Evolutionary conservation across 305 asterid genomes (phyloP), one percentile per base, ranked within the genome.

Genomic region (Rubia peregrina): DNA sequence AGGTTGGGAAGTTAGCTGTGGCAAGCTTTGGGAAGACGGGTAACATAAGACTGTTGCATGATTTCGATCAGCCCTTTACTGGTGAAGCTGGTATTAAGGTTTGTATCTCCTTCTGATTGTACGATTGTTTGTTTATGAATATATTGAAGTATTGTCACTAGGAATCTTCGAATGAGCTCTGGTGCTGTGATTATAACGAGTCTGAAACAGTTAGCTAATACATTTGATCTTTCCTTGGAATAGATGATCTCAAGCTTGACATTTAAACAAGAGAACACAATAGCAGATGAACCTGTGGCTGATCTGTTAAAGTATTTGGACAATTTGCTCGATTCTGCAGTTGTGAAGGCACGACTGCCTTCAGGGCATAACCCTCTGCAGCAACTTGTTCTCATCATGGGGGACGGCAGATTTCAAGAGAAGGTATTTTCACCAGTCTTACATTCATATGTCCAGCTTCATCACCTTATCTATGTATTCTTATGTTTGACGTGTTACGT

Each of bases 11-110:
- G 48, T 75, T 91, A 71, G 96, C 97, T 51, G 98, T 94, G 16
- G 86, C 95, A 49, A 91, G 99, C 85, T 95, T 89, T 49, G 99
- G 99, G 78, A 81, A 88, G 86, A 90, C 89, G 88, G 98, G 99
- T 38, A 95, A 95, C 74, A 84, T 90, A 75, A 82, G 77, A 76
- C 56, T 85, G 71, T 89, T 95, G 66, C 99, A 95, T 71, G 89
- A 88, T 71, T 95, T 95, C 59, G 97, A 90, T 79, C 90, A 88
- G 80, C 88, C 95, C 53, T 90, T 95, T 81, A 85, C 94, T 46
- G 88, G 90, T 33, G 98, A 91, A 70, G 93, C 97, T 59, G 99
- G 98, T 61, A 86, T 80, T 65, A 86, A 84, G 97, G 99, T 94
- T 62, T 67, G 85, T 72, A 51, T 77, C 6, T 68, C 40, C 63